Percentiles rank a stretch among this genome's conserved stretches.
Evolutionary conservation across 495 filamentous ascomycete genomes (phyloP).

Genomic region (Margaritispora aquatica): DNA sequence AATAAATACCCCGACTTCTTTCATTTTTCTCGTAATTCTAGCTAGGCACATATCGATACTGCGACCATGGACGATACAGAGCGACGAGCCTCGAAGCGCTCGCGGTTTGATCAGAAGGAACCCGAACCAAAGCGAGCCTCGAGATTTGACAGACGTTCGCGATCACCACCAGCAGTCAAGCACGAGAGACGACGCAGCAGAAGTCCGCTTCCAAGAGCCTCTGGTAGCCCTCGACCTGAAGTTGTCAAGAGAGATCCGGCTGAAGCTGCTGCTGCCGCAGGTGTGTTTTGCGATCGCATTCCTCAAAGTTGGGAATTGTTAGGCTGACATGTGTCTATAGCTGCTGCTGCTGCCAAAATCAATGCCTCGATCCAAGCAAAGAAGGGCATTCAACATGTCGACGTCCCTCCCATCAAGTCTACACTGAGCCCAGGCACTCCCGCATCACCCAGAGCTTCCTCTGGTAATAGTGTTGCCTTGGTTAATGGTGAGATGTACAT

Average conservation of each 20-base stretch:
- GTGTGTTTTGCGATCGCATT: slow-evolving; percentile 36
- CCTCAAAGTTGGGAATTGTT: not conserved
- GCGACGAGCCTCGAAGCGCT: slow-evolving; percentile 68
- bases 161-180: slow-evolving; percentile 58
- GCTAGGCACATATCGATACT: not conserved
- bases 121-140: slow-evolving; percentile 65
- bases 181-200: slow-evolving; percentile 63
- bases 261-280: slow-evolving; percentile 83
- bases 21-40: no score
- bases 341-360: slow-evolving; percentile 88
- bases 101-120: slow-evolving; percentile 86
- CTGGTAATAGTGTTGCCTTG: slow-evolving; percentile 45
- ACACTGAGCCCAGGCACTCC: slow-evolving; percentile 24
- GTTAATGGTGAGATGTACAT: slow-evolving; percentile 87
- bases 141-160: slow-evolving; percentile 80
- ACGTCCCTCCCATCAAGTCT: slow-evolving; percentile 80
- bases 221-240: slow-evolving; percentile 29
- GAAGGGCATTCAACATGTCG: slow-evolving; percentile 89
- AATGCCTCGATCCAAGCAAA: slow-evolving; percentile 89
- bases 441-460: slow-evolving; percentile 17
- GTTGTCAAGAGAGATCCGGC: slow-evolving; percentile 37
- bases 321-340: slow-evolving; percentile 35
- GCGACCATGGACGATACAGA: slow-evolving; percentile 70
- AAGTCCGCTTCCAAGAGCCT: slow-evolving; percentile 61
- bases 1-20: not conserved